Conservation (phyloP, 108 stramenopile genomes). For the Cyclotella sp. region DNA sequence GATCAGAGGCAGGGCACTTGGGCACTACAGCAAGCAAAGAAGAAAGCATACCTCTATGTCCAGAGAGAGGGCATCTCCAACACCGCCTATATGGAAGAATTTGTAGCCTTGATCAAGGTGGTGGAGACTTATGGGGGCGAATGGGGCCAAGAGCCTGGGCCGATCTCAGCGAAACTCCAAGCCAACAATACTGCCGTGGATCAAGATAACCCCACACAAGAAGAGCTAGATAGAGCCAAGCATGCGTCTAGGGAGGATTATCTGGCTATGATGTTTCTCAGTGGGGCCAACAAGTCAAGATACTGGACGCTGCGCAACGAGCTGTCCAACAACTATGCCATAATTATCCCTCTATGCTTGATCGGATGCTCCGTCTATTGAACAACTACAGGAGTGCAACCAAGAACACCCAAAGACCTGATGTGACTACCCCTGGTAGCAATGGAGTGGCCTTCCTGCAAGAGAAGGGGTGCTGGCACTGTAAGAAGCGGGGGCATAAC, state of each 20-base stretch:
- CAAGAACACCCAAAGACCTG: too few relatives aligned
- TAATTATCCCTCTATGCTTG: neutral
- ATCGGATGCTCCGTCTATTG: neutral
- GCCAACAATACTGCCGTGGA: neutral
- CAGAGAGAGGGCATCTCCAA: constrained; percentile 1
- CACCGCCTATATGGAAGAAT: constrained; percentile 10
- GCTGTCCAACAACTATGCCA: constrained; percentile 9
- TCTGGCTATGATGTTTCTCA: neutral
- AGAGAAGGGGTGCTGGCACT: constrained; percentile 10
- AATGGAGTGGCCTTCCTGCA: constrained; percentile 27
- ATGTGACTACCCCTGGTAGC: too few relatives aligned
- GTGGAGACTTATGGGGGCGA: constrained; percentile 24
- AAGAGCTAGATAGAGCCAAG: neutral
- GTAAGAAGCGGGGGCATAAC: neutral
- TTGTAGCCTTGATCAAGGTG: neutral
- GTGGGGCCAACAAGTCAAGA: neutral
- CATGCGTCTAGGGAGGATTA: neutral
- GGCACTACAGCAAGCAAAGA: constrained; percentile 2
- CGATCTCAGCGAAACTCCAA: neutral
- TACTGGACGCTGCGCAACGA: neutral
- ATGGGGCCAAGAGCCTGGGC: neutral
- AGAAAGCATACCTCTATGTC: neutral
- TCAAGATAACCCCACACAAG: neutral
- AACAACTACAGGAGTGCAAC: neutral
- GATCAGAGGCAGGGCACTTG: constrained; percentile 9